These are phyloP conservation scores for Ampelomyces quisqualis DNA, from an alignment of 2,329 filamentous ascomycete genomes.

Conservation along the genomic window DNA sequence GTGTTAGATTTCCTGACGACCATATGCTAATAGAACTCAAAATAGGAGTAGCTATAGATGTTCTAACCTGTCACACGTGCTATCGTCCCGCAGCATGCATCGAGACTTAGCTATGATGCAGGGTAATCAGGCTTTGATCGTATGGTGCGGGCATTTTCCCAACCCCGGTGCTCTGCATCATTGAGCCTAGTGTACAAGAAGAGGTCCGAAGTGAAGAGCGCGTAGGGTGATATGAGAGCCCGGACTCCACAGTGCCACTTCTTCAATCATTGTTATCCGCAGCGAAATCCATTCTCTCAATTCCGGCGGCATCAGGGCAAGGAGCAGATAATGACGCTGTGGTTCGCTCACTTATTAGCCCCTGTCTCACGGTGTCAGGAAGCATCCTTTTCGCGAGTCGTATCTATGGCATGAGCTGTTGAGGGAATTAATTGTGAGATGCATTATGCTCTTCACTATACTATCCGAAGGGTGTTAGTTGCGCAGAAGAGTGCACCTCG, in stretches of 20 bases:
- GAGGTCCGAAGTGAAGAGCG: neutral
- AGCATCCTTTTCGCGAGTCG: too few relatives aligned
- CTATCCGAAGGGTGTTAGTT: too few relatives aligned
- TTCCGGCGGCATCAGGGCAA: neutral
- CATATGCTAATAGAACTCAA: neutral
- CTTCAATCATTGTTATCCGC: too few relatives aligned
- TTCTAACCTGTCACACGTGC: slow-evolving; percentile 27
- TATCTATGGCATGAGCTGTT: too few relatives aligned
- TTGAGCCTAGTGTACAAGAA: neutral
- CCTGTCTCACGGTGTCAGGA: too few relatives aligned
- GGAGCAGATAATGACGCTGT: neutral
- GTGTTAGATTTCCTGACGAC: neutral
- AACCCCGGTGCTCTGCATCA: slow-evolving; percentile 22
- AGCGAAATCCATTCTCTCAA: too few relatives aligned
- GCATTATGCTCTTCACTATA: too few relatives aligned
- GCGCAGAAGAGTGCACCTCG: slow-evolving; percentile 8
- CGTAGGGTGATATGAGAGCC: neutral
- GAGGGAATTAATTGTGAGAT: too few relatives aligned
- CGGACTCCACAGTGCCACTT: neutral
- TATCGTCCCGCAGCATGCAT: slow-evolving; percentile 20
- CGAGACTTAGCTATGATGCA: slow-evolving; percentile 30
- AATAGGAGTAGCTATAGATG: neutral
- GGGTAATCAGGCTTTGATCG: slow-evolving; percentile 27
- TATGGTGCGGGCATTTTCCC: slow-evolving; percentile 21
- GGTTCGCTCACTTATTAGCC: neutral